These are phyloP conservation scores for Cercospora beticola DNA, from an alignment of 2,329 filamentous ascomycete species.

Conservation along the genomic window DNA sequence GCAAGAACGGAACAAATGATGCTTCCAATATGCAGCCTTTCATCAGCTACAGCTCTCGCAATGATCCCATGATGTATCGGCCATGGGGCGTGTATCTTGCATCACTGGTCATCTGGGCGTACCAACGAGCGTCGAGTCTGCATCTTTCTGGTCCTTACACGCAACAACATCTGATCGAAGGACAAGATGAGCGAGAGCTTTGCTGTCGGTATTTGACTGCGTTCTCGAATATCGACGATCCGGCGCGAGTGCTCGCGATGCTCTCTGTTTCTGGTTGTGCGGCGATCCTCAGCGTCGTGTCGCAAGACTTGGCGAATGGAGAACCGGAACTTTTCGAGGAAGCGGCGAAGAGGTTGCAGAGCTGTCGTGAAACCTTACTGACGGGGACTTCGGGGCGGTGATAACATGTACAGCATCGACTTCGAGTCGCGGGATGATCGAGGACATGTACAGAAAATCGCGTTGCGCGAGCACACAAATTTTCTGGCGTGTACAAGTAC, in stretches of 20 bases:
- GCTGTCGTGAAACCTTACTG: constrained; percentile 53
- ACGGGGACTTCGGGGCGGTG: constrained; percentile 1
- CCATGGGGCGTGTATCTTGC: constrained; percentile 94
- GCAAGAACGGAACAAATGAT: constrained; percentile 38
- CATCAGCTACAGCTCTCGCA: constrained; percentile 69
- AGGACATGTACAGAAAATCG: neutral
- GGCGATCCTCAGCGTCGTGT: constrained; percentile 73
- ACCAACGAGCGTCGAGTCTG: constrained; percentile 65
- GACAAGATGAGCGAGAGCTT: constrained; percentile 26
- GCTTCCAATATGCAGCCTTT: constrained; percentile 21
- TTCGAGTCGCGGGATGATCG: neutral
- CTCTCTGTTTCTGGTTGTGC: constrained; percentile 76
- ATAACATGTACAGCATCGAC: neutral
- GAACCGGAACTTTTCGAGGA: constrained; percentile 88
- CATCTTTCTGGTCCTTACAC: constrained; percentile 16
- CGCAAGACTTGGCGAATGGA: constrained; percentile 74
- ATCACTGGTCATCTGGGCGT: constrained; percentile 86
- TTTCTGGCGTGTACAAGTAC: too few relatives aligned
- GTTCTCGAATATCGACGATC: constrained; percentile 54
- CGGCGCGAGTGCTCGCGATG: constrained; percentile 72
- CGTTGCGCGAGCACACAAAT: neutral
- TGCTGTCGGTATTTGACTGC: constrained; percentile 24
- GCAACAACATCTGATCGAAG: constrained; percentile 66
- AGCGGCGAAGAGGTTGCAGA: constrained; percentile 73
- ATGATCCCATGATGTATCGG: constrained; percentile 82